These are phyloP conservation scores for Zymoseptoria ardabiliae DNA, from an alignment of 2,329 filamentous ascomycete species.

Conservation along the genomic window DNA sequence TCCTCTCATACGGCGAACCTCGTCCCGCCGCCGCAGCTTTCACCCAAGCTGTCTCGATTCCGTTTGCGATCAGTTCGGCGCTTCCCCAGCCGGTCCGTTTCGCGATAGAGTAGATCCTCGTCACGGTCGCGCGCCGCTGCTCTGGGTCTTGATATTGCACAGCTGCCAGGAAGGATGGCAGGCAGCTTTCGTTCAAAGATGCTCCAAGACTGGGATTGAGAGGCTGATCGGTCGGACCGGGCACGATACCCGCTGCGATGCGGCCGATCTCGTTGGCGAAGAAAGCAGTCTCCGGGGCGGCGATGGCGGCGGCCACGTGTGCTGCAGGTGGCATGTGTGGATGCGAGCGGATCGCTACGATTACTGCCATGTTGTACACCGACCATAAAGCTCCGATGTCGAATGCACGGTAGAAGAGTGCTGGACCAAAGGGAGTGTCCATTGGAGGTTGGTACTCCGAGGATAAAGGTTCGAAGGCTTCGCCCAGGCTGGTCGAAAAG, in stretches of 20 bases:
- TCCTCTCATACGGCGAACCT: constrained; percentile 64
- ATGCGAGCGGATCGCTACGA: constrained; percentile 73
- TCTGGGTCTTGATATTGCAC: constrained; percentile 65
- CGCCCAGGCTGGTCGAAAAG: constrained; percentile 59
- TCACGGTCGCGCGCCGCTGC: constrained; percentile 73
- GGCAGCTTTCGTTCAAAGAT: constrained; percentile 72
- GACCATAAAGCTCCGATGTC: constrained; percentile 84
- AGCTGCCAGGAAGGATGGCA: constrained; percentile 79
- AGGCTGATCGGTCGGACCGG: constrained; percentile 43
- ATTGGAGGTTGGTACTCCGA: constrained; percentile 57
- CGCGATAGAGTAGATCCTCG: constrained; percentile 65
- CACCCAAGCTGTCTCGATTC: constrained; percentile 79
- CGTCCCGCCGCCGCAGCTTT: constrained; percentile 64
- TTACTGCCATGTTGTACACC: constrained; percentile 76
- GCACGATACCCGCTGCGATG: constrained; percentile 63
- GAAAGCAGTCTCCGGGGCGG: constrained; percentile 61
- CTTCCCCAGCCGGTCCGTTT: constrained; percentile 83
- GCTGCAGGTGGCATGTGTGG: constrained; percentile 87
- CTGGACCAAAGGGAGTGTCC: constrained; percentile 71
- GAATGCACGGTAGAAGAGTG: constrained; percentile 75
- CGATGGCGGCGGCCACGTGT: constrained; percentile 76
- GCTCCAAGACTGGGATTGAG: constrained; percentile 73
- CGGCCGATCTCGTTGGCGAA: constrained; percentile 71
- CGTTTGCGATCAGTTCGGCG: constrained; percentile 69
- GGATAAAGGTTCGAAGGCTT: constrained; percentile 68